Evolutionary conservation across 805 yeast species (phyloP).

Genomic region (Starmerella tilneyi): DNA sequence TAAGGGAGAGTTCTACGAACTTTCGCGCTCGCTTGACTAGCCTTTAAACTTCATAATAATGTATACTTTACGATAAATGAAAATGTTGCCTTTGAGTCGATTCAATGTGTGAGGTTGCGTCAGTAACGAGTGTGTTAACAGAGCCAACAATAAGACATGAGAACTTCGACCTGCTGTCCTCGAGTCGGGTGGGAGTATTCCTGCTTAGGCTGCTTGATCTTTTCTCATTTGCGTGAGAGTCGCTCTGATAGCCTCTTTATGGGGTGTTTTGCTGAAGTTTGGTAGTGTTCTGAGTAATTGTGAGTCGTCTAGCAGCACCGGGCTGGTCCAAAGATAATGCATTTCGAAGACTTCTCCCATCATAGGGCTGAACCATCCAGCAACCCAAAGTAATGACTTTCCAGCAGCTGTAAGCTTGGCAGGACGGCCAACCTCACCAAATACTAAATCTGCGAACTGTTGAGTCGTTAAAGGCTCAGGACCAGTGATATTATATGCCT

Average conservation of each 20-base stretch:
- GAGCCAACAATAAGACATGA: too few relatives aligned
- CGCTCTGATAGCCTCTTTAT: not conserved
- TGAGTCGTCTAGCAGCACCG: not conserved
- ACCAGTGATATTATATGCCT: not conserved
- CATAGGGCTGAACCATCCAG: not conserved
- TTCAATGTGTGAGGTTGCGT: too few relatives aligned
- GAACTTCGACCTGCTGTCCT: not conserved
- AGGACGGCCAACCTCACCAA: not conserved
- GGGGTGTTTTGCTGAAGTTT: not conserved
- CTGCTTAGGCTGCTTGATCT: too few relatives aligned
- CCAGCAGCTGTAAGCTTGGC: not conserved
- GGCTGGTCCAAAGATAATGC: not conserved
- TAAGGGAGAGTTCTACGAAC: slow-evolving; percentile 30
- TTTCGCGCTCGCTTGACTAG: not conserved
- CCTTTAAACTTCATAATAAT: not conserved
- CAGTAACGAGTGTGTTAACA: too few relatives aligned
- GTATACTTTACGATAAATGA: not conserved
- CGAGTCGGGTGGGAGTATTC: not conserved
- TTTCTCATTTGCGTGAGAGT: not conserved
- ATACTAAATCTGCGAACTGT: not conserved
- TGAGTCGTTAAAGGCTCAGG: not conserved
- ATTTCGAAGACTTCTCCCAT: not conserved
- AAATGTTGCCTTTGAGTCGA: not conserved
- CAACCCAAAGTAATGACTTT: not conserved
- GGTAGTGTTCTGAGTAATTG: not conserved